phyloP scores from a whole-genome alignment of 768 basidiomycete genomes.

The Lyophyllum atratum region DNA sequence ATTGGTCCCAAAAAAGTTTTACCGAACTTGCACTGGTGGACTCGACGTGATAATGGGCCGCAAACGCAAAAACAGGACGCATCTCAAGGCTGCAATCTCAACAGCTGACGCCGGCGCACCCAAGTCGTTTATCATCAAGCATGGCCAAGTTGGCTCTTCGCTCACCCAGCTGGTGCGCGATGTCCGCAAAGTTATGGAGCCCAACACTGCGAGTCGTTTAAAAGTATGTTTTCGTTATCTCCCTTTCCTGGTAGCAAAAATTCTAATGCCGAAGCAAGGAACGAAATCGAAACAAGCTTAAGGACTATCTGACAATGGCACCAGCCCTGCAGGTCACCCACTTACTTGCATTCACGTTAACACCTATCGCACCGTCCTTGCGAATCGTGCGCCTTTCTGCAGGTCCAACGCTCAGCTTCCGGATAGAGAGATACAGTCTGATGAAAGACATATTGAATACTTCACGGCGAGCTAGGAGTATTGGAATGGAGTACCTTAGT shows the following conservation, averaged over 20 bases:
- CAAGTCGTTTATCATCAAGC: conserved; percentile 96
- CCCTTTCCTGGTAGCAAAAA: neutral
- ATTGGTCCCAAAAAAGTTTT: conserved; percentile 12
- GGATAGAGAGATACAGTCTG: conserved; percentile 90
- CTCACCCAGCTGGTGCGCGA: conserved; percentile 90
- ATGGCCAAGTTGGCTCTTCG: conserved; percentile 89
- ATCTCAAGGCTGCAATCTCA: conserved; percentile 61
- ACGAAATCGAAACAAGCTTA: conserved; percentile 84
- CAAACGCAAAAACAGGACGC: conserved; percentile 78
- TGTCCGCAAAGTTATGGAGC: conserved; percentile 95
- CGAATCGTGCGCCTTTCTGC: conserved; percentile 84
- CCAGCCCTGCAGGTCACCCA: conserved; percentile 91
- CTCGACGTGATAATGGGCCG: conserved; percentile 64
- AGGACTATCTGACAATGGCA: conserved; percentile 92
- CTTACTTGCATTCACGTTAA: conserved; percentile 88
- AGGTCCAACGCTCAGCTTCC: conserved; percentile 92
- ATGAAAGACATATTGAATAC: conserved; percentile 79
- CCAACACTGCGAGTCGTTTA: conserved; percentile 93
- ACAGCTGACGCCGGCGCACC: conserved; percentile 46
- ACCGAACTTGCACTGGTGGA: neutral
- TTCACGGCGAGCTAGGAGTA: conserved; percentile 66
- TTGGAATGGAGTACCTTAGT: conserved; percentile 88
- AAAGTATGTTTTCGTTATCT: conserved; percentile 48
- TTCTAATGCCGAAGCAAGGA: conserved; percentile 54
- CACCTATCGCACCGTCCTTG: conserved; percentile 81